Conservation (phyloP, 23 red algal species). For the Gracilaria vermiculophylla region DNA sequence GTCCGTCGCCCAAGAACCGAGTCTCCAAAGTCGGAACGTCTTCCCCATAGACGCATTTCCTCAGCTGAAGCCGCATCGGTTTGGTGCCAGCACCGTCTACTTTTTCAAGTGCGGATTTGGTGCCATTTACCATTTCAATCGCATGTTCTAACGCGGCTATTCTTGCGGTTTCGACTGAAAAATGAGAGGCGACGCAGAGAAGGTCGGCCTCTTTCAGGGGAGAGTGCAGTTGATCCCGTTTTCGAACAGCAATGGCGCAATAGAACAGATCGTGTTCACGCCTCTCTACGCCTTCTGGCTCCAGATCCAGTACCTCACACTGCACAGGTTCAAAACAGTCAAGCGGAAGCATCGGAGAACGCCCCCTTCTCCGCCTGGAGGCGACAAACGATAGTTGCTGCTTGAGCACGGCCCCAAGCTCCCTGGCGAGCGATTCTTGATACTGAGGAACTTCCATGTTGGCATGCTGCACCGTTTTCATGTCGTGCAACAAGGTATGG, state of each 20-base stretch:
- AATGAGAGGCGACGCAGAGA: slow-evolving; percentile 19
- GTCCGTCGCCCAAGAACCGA: background rate
- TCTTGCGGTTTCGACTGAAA: slow-evolving; percentile 43
- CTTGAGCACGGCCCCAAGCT: background rate
- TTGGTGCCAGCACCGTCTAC: background rate
- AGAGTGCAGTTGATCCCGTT: background rate
- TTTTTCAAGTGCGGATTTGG: background rate
- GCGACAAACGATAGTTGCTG: background rate
- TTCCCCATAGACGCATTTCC: background rate
- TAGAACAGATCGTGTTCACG: background rate
- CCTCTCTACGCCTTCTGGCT: background rate
- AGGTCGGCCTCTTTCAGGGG: slow-evolving; percentile 1
- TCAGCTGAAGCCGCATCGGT: background rate
- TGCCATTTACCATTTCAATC: background rate
- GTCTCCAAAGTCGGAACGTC: background rate
- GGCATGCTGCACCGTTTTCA: background rate
- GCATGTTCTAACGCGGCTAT: slow-evolving; percentile 25
- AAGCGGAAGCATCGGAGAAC: background rate
- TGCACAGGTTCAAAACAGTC: slow-evolving; percentile 16
- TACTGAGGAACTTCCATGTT: slow-evolving; percentile 8
- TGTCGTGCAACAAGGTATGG: background rate
- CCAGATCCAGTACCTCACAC: slow-evolving; percentile 18
- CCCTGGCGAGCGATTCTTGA: background rate
- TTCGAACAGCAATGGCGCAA: background rate
- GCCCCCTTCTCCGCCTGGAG: background rate